phyloP scores from a whole-genome alignment of 2,329 filamentous ascomycete species.

The Berkeleyomyces rouxiae region DNA sequence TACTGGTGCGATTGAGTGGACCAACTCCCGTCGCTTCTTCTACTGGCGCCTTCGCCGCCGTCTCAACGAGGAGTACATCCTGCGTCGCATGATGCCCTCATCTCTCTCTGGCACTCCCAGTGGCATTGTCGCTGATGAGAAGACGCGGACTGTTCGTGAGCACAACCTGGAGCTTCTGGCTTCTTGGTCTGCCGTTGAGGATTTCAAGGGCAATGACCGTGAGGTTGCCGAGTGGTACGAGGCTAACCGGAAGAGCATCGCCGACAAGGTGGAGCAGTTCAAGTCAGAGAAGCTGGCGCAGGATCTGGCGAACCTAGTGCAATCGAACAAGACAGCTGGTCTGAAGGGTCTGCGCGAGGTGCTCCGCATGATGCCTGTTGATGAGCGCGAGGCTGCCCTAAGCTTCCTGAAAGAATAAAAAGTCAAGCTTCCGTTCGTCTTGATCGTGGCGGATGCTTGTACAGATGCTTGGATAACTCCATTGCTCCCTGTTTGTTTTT shows the following conservation, averaged over 20 bases:
- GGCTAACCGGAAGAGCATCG: constrained; percentile 70
- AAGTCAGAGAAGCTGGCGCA: constrained; percentile 51
- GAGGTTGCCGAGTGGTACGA: constrained; percentile 92
- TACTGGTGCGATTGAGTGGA: constrained; percentile 68
- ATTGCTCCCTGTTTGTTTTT: constrained; percentile 4
- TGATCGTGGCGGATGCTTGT: background rate
- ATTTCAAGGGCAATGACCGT: constrained; percentile 65
- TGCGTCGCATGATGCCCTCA: constrained; percentile 61
- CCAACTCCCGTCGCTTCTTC: constrained; percentile 87
- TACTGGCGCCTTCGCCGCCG: constrained; percentile 98
- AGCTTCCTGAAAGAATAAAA: constrained; percentile 34
- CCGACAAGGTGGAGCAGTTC: constrained; percentile 68
- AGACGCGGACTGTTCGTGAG: constrained; percentile 38
- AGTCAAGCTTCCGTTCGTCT: background rate
- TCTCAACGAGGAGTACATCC: constrained; percentile 91
- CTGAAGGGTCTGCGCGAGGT: constrained; percentile 79
- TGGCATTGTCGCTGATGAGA: constrained; percentile 23
- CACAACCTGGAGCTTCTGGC: constrained; percentile 58
- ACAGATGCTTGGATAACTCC: background rate
- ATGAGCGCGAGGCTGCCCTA: constrained; percentile 73
- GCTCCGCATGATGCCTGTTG: constrained; percentile 69
- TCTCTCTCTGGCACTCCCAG: constrained; percentile 20
- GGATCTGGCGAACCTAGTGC: constrained; percentile 30
- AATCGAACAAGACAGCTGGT: constrained; percentile 42
- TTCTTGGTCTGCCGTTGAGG: constrained; percentile 64